Base-by-base conservation (phyloP, 2,329 filamentous ascomycete genomes). In the Paraconiothyrium brasiliense region DNA sequence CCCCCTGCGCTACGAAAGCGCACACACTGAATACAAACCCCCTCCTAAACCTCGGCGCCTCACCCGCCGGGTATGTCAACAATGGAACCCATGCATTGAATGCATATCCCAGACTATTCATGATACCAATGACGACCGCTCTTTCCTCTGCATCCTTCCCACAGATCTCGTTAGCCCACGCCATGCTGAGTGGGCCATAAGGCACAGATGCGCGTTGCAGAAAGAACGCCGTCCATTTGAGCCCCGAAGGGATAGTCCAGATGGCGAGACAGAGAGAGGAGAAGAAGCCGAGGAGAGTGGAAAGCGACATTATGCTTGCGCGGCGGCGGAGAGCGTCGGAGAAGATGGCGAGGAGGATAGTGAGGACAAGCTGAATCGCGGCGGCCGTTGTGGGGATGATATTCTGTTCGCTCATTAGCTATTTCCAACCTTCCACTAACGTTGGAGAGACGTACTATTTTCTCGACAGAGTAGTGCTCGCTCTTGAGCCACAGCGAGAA, bases 111-210 rank as follows among this genome's bases (percentile, higher is more conserved):
- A 76, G 71, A 0, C 80, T 79, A 65, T 84, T 82, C 63, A 84
- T 81, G 22, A 83, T 73, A 0, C 81, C 82, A 11, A 84, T 78
- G 8, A 84, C 79, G 7, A 84, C 67, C 1, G 81, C 77, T 1
- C 82, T 74, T 37, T 83, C 79, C 61, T 84, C 82, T 1, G 80
- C 79, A 35, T 81, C 81, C 20, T 75, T 72, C 1, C 76, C 76
- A 22, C 81, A 80, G 4, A 82, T 78, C 60, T 84, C 81, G 62
- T 84, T 84, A 11, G 83, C 79, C 82, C 82, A 84, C 7, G 74
- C 74, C 73, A 78, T 75, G 32, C 66, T 68, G 4, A 78, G 67
- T 3, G 74, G 74, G 3, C 75, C 73, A 37, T 74, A 77, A 1
- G 73, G 72, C 1, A 76, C 74, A 3, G 64, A 68, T 7, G 69